A percentile compares a stretch with the other conserved stretches of the same genome.
These are phyloP conservation scores for Lotmaria passim DNA, from an alignment of 208 protist species.

Conservation along the genomic window DNA sequence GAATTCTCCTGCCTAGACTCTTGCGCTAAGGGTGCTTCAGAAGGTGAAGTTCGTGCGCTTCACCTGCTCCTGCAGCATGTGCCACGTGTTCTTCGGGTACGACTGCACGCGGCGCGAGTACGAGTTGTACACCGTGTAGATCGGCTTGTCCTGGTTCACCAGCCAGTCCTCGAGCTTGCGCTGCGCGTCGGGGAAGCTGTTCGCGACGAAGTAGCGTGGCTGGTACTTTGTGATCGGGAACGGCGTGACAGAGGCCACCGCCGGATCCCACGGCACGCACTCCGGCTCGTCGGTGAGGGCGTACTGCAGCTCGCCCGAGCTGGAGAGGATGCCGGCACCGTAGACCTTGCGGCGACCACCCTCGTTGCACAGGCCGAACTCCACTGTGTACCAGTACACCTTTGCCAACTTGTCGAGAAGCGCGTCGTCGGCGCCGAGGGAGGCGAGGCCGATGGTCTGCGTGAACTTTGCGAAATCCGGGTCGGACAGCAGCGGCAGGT, in stretches of 20 bases:
- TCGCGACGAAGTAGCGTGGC: conserved; percentile 94
- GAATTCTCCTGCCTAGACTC: too few species aligned
- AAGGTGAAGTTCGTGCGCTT: conserved; percentile 45
- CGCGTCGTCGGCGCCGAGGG: conserved; percentile 94
- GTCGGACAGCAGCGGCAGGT: conserved; percentile 96
- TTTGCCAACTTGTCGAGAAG: conserved; percentile 93
- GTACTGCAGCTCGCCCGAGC: conserved; percentile 93
- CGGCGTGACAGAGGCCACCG: conserved; percentile 47
- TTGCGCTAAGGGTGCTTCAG: neutral
- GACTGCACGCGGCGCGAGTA: conserved; percentile 88
- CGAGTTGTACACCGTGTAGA: conserved; percentile 92
- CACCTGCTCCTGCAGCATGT: conserved; percentile 62
- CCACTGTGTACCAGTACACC: conserved; percentile 96
- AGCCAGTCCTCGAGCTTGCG: conserved; percentile 87
- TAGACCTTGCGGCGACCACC: conserved; percentile 89
- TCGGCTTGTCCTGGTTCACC: conserved; percentile 69
- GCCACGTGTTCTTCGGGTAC: conserved; percentile 73
- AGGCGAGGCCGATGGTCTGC: conserved; percentile 97
- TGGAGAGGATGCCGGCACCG: conserved; percentile 95
- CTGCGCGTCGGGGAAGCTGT: conserved; percentile 92
- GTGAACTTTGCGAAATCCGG: conserved; percentile 96
- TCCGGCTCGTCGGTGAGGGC: conserved; percentile 50
- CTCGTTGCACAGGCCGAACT: conserved; percentile 96
- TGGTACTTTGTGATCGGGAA: conserved; percentile 96
- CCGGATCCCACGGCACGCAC: conserved; percentile 70